Base-by-base conservation (phyloP, 352 stramenopile genomes). In the Phytophthora quininea region DNA sequence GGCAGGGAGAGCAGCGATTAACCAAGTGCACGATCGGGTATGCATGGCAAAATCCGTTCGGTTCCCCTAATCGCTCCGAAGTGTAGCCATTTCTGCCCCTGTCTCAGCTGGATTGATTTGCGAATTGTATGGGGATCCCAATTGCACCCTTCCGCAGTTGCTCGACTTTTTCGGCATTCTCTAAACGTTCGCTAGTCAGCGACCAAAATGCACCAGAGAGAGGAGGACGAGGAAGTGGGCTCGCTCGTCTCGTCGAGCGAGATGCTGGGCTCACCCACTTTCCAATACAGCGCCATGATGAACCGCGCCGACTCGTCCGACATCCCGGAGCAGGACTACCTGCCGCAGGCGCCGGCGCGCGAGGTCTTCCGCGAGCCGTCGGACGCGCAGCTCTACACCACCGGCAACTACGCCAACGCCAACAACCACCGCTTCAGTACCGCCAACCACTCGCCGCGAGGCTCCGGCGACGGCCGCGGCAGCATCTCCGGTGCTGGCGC, bases 191-290 rank as follows among this genome's bases (percentile, higher is more conserved):
- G 19, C 19, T 24, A 24, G 19, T 24, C 19, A 24, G 19, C 19
- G 19, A 24, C 19, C 19, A 24, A 24, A 24, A 24, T 24, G 19
- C 19, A 24, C 19, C 19, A 24, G 19, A 24, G 19, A 24, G 19
- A 24, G 19, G 19, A 24, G 19, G 37, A 59, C 31, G 57, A 63
- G 6, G 38, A 68, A 42, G 42, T 59, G 37, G 58, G 74, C 31
- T 72, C 56, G 42, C 52, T 64, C 7, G 52, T 42, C 10, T 77
- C 69, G 24, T 74, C 70, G 35, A 69, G 55, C 52, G 66, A 77
- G 54, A 72, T 77, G 66, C 58, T 75, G 35, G 57, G 52, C 56
- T 72, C 70, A 7, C 66, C 66, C 51, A 73, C 65, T 61, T 73
- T 64, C 65, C 62, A 69, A 63, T 73, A 54, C 24, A 64, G 43